phyloP scores from a whole-genome alignment of 495 filamentous ascomycete species.

The Tuber aestivum region DNA sequence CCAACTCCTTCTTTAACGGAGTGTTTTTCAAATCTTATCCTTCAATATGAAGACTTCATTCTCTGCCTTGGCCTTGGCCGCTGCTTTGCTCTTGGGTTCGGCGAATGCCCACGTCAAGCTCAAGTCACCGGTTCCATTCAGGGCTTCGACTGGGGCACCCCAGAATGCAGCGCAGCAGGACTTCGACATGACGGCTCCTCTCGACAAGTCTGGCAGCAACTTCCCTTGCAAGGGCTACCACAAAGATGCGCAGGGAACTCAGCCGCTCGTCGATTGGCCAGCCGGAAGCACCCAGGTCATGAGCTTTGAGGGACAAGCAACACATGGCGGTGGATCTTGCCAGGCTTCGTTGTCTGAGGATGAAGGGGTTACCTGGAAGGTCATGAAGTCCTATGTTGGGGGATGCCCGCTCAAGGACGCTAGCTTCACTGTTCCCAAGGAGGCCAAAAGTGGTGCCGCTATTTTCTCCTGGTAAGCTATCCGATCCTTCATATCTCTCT shows the following conservation, averaged over 20 bases:
- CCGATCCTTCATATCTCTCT: constrained; percentile 23
- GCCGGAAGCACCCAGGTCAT: constrained; percentile 56
- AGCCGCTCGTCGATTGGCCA: constrained; percentile 50
- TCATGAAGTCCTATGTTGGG: constrained; percentile 41
- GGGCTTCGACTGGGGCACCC: not conserved
- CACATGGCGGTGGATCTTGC: constrained; percentile 61
- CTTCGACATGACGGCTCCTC: constrained; percentile 55
- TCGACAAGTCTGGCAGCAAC: constrained; percentile 30
- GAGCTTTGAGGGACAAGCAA: constrained; percentile 53
- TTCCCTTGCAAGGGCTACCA: constrained; percentile 8
- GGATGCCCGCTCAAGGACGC: constrained; percentile 24
- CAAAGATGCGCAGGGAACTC: not conserved
- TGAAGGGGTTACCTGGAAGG: not conserved
- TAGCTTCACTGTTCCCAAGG: constrained; percentile 1
- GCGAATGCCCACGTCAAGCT: not conserved
- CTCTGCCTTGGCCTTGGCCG: not conserved
- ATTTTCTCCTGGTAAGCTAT: constrained; percentile 4
- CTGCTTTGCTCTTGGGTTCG: not conserved
- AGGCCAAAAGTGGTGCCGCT: not conserved
- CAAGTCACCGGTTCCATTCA: not conserved
- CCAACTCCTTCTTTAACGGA: not conserved
- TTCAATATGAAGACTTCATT: constrained; percentile 1
- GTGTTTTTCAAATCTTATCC: not conserved
- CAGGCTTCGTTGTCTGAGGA: constrained; percentile 51
- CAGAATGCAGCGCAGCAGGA: constrained; percentile 31